Percentiles rank a stretch among this genome's conserved stretches.
These are phyloP conservation scores for Aspergillus oerlinghausenensis DNA, from an alignment of 2,329 filamentous ascomycete species.

Conservation along the genomic window DNA sequence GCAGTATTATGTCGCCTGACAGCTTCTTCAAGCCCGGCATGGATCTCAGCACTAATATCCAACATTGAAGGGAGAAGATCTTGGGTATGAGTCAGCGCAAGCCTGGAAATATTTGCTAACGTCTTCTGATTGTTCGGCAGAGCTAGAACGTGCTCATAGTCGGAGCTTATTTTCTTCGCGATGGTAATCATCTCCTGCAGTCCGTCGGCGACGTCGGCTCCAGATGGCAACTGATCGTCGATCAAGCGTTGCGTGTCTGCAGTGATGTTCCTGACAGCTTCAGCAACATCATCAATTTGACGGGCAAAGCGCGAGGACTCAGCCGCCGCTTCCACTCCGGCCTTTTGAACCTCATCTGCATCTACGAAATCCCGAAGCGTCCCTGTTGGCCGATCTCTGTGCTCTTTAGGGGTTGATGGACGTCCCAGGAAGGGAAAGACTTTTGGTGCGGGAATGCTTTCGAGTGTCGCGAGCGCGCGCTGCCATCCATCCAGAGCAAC, in stretches of 20 bases:
- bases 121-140: constrained; percentile 65
- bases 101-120: constrained; percentile 58
- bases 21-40: constrained; percentile 44
- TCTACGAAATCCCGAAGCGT: constrained; percentile 75
- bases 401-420: constrained; percentile 37
- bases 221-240: constrained; percentile 45
- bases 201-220: constrained; percentile 60
- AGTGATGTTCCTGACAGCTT: constrained; percentile 56
- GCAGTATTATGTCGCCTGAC: constrained; percentile 65
- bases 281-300: constrained; percentile 59
- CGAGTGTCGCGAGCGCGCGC: constrained; percentile 31
- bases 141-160: constrained; percentile 71
- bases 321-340: constrained; percentile 60
- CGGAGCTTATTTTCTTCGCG: constrained; percentile 78
- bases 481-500: constrained; percentile 43
- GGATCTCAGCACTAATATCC: constrained; percentile 54
- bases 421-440: constrained; percentile 40
- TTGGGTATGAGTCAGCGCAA: constrained; percentile 59
- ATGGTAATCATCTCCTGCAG: constrained; percentile 82
- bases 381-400: constrained; percentile 45
- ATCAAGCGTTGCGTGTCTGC: constrained; percentile 45
- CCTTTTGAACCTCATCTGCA: constrained; percentile 65
- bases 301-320: constrained; percentile 57
- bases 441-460: constrained; percentile 40
- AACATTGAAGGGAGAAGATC: constrained; percentile 59